Percentiles rank a stretch among this genome's conserved stretches.
Evolutionary conservation across 139 green algal species (phyloP).

Genomic region (Chlorella sp.): DNA sequence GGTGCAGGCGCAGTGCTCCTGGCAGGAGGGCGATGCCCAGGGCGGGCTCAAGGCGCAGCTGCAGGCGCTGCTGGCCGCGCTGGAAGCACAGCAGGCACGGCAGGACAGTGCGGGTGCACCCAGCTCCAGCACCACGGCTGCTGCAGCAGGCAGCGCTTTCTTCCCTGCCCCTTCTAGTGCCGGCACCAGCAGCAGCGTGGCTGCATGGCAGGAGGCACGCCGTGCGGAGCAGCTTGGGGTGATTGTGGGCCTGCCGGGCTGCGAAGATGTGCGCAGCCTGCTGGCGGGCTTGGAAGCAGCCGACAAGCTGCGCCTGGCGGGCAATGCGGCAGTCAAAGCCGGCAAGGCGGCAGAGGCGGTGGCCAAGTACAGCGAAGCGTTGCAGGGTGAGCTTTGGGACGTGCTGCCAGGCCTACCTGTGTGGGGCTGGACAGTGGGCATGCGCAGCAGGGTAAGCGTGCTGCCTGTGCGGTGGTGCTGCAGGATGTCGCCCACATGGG

Average conservation of each 20-base stretch:
- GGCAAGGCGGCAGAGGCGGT: constrained; percentile 45
- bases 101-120: not conserved
- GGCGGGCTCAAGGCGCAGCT: constrained; percentile 33
- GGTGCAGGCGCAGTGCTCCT: constrained; percentile 33
- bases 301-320: constrained; percentile 53
- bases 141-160: constrained; percentile 23
- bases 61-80: not conserved
- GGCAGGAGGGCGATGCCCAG: constrained; percentile 23
- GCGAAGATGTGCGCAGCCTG: constrained; percentile 18
- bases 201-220: not conserved
- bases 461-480: not conserved
- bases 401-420: too few relatives aligned
- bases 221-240: not conserved
- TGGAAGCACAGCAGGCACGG: constrained; percentile 23
- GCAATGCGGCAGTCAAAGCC: constrained; percentile 63
- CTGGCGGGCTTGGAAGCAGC: constrained; percentile 23
- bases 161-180: not conserved
- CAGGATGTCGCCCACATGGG: too few relatives aligned
- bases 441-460: not conserved
- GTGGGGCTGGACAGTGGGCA: not conserved
- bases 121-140: not conserved
- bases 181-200: not conserved
- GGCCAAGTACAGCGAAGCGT: constrained; percentile 55
- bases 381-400: not conserved
- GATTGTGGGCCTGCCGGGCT: constrained; percentile 26